Base-by-base conservation (phyloP, 768 basidiomycete species). In the Calocybe indica region DNA sequence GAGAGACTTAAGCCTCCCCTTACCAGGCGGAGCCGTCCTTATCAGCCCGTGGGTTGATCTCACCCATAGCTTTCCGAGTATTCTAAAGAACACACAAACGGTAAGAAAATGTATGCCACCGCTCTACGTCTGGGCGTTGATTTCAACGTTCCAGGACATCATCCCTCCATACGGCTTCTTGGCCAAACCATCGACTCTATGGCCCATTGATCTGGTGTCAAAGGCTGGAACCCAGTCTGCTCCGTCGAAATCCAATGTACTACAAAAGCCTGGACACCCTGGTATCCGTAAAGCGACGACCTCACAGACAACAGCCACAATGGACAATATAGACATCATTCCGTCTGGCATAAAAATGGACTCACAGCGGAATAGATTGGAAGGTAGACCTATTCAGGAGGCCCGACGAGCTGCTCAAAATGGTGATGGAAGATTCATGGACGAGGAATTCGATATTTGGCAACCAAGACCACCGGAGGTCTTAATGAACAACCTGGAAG, bases 21-120 rank as follows among this genome's bases (percentile, higher is more conserved):
- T 79, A 57, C 88, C 89, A 3, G 82, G 86, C 1, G 90, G 88
- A 1, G 86, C 82, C 0, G 79, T 88, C 3, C 67, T 91, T 15
- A 86, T 91, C 53, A 85, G 82, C 48, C 89, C 89, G 2, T 91
- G 89, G 82, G 79, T 85, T 9, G 88, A 92, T 60, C 67, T 93
- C n/a, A 91, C 88, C 0, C 89, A 92, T 57, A 85, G 80, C 44
- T 89, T 93, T 59, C 85, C 86, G 0, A 83, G 81, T 54, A 79
- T 88, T 35, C 74, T 88, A 68, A 54, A 74, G 38, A 89, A 92
- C 58, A 75, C 74, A 0, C 66, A 67, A 5, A 83, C 83, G 7
- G 87, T 82, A 47, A 40, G 73, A 62, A 15, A 8, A 40, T 34
- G 22, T 9, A 28, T 35, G 0, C 39, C 2, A 7, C 9, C 29